phyloP scores from a whole-genome alignment of 345 rosid genomes.

The Mercurialis annua region DNA sequence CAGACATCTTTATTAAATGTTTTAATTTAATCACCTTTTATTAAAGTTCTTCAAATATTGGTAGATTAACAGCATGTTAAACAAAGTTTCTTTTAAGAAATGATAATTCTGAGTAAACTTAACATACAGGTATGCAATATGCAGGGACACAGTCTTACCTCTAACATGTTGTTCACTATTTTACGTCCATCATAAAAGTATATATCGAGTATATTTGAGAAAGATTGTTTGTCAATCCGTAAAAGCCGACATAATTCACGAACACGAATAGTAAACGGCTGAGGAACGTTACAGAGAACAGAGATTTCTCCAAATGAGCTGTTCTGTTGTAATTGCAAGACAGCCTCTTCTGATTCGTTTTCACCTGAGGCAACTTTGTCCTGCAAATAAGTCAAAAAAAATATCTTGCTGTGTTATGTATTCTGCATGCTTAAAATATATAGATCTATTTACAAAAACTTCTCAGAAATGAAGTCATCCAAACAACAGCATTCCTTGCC shows the following conservation, averaged over 20 bases:
- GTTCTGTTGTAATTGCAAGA: conserved; percentile 52
- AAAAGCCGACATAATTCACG: conserved; percentile 71
- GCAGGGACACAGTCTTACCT: conserved; percentile 40
- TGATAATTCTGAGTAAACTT: too few species aligned
- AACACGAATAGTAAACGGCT: conserved; percentile 81
- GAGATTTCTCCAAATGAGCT: conserved; percentile 86
- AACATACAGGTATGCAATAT: background rate
- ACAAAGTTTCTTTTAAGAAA: too few species aligned
- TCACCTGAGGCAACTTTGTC: conserved; percentile 63
- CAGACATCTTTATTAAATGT: conserved; percentile 3
- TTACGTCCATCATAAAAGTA: conserved; percentile 86
- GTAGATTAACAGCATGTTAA: background rate
- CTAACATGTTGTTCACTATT: conserved; percentile 72
- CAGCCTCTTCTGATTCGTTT: conserved; percentile 76
- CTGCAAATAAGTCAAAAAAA: conserved; percentile 27
- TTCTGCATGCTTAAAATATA: conserved; percentile 6
- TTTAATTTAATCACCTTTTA: background rate
- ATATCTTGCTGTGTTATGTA: background rate
- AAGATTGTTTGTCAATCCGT: conserved; percentile 84
- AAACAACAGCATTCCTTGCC: background rate
- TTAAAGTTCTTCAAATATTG: background rate
- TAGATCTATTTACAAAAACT: background rate
- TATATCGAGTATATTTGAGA: conserved; percentile 77
- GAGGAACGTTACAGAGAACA: conserved; percentile 90
- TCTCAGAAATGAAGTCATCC: background rate